Conservation (phyloP, 768 basidiomycete genomes). For the Termitomyces sp. region DNA sequence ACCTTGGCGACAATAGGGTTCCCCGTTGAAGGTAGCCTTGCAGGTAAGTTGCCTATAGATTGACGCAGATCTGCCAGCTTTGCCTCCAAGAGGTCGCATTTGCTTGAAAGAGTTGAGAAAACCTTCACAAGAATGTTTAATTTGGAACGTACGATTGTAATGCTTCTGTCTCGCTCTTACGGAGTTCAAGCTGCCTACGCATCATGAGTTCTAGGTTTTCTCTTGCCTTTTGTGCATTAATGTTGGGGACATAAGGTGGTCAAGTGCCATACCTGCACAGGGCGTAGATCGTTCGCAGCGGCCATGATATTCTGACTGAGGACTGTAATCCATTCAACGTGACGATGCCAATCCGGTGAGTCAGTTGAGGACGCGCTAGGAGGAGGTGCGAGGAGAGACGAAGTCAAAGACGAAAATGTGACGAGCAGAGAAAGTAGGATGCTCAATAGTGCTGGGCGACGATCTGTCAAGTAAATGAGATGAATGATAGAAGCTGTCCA, state of each 20-base stretch:
- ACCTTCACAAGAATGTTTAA: background rate
- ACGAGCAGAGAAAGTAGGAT: conserved; percentile 75
- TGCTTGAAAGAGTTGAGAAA: conserved; percentile 32
- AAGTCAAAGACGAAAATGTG: conserved; percentile 71
- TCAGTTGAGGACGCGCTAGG: conserved; percentile 40
- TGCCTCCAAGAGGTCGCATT: conserved; percentile 66
- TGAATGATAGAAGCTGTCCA: background rate
- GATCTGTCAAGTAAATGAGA: conserved; percentile 41
- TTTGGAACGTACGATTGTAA: conserved; percentile 57
- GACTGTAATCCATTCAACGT: conserved; percentile 77
- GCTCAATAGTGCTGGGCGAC: conserved; percentile 66
- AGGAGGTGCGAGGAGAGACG: conserved; percentile 63
- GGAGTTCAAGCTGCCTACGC: conserved; percentile 68
- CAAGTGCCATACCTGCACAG: conserved; percentile 59
- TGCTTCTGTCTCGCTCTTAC: conserved; percentile 63
- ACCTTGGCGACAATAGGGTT: background rate
- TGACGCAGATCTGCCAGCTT: conserved; percentile 54
- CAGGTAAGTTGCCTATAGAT: conserved; percentile 19
- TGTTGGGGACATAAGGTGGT: background rate
- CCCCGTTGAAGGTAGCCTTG: background rate
- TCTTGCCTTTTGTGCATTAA: conserved; percentile 48
- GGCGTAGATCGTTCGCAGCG: conserved; percentile 84
- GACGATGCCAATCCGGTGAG: conserved; percentile 67
- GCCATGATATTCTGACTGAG: conserved; percentile 86
- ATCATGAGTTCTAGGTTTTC: conserved; percentile 81